These are phyloP conservation scores for Rhynchosporium graminicola DNA, from an alignment of 2,329 filamentous ascomycete genomes.

Conservation along the genomic window DNA sequence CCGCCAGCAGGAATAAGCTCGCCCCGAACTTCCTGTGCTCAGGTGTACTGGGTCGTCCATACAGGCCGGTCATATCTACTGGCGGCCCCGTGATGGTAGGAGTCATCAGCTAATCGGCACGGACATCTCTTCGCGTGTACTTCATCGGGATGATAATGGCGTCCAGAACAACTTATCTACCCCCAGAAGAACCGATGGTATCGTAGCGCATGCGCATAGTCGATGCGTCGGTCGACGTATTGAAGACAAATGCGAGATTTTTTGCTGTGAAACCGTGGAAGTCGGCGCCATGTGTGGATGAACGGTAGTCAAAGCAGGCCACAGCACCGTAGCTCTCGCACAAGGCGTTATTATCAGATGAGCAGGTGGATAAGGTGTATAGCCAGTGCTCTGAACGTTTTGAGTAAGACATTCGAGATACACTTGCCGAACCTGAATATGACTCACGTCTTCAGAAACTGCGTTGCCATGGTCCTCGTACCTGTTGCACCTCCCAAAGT, in stretches of 20 bases:
- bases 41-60: background rate
- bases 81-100: conserved; percentile 36
- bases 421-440: background rate
- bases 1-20: background rate
- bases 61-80: conserved; percentile 26
- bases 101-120: conserved; percentile 38
- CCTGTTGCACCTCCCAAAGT: conserved; percentile 46
- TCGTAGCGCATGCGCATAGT: conserved; percentile 43
- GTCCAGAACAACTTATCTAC: conserved; percentile 29
- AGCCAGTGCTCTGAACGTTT: conserved; percentile 1
- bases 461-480: conserved; percentile 47
- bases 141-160: conserved; percentile 1
- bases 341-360: conserved; percentile 43
- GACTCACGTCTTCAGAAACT: conserved; percentile 43
- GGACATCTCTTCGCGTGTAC: conserved; percentile 24
- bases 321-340: conserved; percentile 46
- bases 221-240: conserved; percentile 35
- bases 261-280: conserved; percentile 45
- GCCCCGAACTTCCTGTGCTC: background rate
- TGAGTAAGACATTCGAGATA: background rate
- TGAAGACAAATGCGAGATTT: conserved; percentile 43
- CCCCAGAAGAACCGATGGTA: conserved; percentile 42
- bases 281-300: conserved; percentile 38
- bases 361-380: conserved; percentile 41
- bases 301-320: conserved; percentile 45